A percentile compares a stretch with the other conserved stretches of the same genome.
Conservation (phyloP, 2,329 filamentous ascomycete species). For the Aaosphaeria pasadenensis region DNA sequence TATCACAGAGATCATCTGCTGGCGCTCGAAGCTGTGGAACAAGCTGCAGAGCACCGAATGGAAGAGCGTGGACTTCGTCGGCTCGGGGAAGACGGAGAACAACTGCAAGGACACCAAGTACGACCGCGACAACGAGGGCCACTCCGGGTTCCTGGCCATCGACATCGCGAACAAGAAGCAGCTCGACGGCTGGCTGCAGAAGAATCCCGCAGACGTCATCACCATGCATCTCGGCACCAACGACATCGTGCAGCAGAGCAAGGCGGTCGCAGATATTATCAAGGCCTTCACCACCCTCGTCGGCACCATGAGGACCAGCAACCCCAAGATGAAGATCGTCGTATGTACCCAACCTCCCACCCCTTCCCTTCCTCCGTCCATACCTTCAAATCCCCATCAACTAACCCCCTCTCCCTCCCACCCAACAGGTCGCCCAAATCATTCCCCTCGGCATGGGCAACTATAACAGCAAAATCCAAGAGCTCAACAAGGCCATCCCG, state of each 20-base stretch:
- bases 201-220: constrained; percentile 44
- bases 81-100: constrained; percentile 25
- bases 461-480: constrained; percentile 38
- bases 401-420: neutral
- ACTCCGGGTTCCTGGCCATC: constrained; percentile 44
- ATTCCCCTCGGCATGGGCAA: constrained; percentile 31
- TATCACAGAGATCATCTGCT: constrained; percentile 46
- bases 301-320: constrained; percentile 37
- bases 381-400: neutral
- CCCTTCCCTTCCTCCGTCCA: neutral
- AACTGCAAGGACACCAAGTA: constrained; percentile 39
- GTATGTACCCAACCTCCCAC: constrained; percentile 23
- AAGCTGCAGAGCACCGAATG: constrained; percentile 40
- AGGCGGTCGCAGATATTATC: constrained; percentile 37
- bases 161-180: constrained; percentile 44
- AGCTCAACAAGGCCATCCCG: constrained; percentile 38
- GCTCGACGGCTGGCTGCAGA: constrained; percentile 43
- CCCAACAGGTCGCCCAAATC: constrained; percentile 40
- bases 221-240: constrained; percentile 49
- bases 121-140: constrained; percentile 45
- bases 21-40: constrained; percentile 43
- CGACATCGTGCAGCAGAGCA: constrained; percentile 42
- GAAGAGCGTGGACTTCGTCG: constrained; percentile 39
- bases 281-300: constrained; percentile 42
- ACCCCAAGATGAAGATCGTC: constrained; percentile 44